Base-by-base conservation (phyloP, 305 asterid species). In the Coffea humblotiana region DNA sequence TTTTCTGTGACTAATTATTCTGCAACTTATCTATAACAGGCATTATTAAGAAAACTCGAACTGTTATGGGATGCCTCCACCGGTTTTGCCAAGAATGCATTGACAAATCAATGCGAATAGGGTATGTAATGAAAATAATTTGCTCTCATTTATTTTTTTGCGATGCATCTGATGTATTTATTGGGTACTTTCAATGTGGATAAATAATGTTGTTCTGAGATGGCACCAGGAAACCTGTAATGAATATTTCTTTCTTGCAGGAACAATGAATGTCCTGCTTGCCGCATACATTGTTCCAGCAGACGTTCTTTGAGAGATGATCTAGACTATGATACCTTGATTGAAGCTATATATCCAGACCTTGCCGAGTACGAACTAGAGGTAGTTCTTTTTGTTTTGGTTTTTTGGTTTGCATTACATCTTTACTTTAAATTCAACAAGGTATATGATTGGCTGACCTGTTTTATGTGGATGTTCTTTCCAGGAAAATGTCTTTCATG, bases 71-170 rank as follows among this genome's bases (percentile, higher is more conserved):
- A 71, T 85, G 91, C 77, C 82, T 85, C 56, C 91, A 86, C 80
- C 87, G 89, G 35, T 85, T 87, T 83, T 87, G 90, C 81, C 84
- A 77, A 77, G 89, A 85, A 37, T 86, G 91, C 85, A 88, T 88
- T 32, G 91, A 88, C 77, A 85, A 84, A 84, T 84, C 91, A 32
- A 86, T 88, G 89, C 83, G 89, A 77, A 69, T 88, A 64, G 89
- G 89, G 91, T 86, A 84, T 65, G 81, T 72, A 47, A 61, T 47
- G 66, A 35, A 74, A 51, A 29, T 49, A 63, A 63, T 54, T 19
- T 73, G 21, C 45, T 25, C 27, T 40, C 8, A 8, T 19, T 72
- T 72, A 48, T 14, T 66, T 25, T 14, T n/a, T 21, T 15, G 18
- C 10, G n/a, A 40, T 43, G 8, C 61, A 47, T n/a, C 16, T 13